A percentile compares a stretch with the other conserved stretches of the same genome.
These are phyloP conservation scores for Cladobotryum protrusum DNA, from an alignment of 2,329 filamentous ascomycete species.

Conservation along the genomic window DNA sequence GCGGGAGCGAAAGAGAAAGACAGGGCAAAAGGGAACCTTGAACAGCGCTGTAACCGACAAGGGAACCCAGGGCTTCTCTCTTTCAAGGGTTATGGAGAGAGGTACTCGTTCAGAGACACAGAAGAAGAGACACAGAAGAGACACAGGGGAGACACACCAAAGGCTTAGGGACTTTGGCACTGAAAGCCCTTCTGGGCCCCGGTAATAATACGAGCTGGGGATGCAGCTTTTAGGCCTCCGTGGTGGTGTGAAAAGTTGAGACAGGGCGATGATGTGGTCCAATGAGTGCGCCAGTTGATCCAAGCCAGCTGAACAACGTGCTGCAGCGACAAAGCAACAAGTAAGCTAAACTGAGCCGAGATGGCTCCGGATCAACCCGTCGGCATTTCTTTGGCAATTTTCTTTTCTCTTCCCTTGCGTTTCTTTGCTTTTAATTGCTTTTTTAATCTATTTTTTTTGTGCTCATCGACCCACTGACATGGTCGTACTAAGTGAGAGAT, in stretches of 20 bases:
- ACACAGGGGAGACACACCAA: not conserved
- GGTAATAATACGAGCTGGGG: constrained; percentile 12
- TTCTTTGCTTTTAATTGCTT: not conserved
- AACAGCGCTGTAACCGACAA: too few relatives aligned
- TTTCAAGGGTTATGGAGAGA: too few relatives aligned
- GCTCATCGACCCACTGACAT: too few relatives aligned
- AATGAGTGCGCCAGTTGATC: constrained; percentile 5
- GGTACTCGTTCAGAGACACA: not conserved
- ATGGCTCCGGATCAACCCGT: too few relatives aligned
- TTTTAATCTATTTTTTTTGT: too few relatives aligned
- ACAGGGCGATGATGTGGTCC: constrained; percentile 12
- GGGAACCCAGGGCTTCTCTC: too few relatives aligned
- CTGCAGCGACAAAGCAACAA: not conserved
- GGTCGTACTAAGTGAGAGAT: too few relatives aligned
- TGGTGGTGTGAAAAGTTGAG: constrained; percentile 7
- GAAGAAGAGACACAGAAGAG: not conserved
- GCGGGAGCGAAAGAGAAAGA: too few relatives aligned
- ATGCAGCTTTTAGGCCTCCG: constrained; percentile 9
- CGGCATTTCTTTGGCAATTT: too few relatives aligned
- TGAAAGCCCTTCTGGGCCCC: not conserved
- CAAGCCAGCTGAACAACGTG: constrained; percentile 9
- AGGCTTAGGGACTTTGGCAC: constrained; percentile 1
- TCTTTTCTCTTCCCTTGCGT: not conserved
- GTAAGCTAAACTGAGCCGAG: too few relatives aligned
- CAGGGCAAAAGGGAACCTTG: too few relatives aligned